phyloP scores from a whole-genome alignment of 805 yeast species.

The Sugiyamaella marilandica region DNA sequence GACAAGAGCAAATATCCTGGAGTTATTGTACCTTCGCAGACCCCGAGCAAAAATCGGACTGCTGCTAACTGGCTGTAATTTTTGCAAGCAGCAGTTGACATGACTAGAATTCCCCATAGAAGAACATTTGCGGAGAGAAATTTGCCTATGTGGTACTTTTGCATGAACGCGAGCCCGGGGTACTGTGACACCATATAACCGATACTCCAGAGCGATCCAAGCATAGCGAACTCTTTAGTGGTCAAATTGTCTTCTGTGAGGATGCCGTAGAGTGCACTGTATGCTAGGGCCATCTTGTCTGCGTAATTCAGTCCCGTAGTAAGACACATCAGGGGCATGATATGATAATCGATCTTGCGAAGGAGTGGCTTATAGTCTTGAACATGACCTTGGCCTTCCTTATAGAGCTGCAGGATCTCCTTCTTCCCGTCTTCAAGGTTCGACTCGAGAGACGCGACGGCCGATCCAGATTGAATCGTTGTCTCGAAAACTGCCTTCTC shows the following conservation, averaged over 20 bases:
- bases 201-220: not conserved
- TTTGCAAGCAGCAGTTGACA: conserved; percentile 30
- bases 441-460: not conserved
- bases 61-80: conserved; percentile 43
- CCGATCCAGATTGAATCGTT: not conserved
- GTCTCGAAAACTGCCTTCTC: not conserved
- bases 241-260: conserved; percentile 18
- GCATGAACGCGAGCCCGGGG: not conserved
- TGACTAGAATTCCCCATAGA: conserved; percentile 16
- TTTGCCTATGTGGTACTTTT: conserved; percentile 7
- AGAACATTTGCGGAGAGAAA: conserved; percentile 6
- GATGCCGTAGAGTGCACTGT: conserved; percentile 48
- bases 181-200: not conserved
- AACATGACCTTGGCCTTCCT: not conserved
- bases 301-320: conserved; percentile 14
- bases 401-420: not conserved
- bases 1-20: not conserved
- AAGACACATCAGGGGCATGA: conserved; percentile 16
- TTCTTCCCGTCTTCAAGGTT: not conserved
- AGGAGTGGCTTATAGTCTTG: conserved; percentile 3
- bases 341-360: conserved; percentile 21
- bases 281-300: conserved; percentile 50
- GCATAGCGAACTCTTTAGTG: not conserved
- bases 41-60: conserved; percentile 47
- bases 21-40: conserved; percentile 35